Evolutionary conservation across 2,329 filamentous ascomycete genomes (phyloP).

Genomic region (Trichophyton verrucosum): DNA sequence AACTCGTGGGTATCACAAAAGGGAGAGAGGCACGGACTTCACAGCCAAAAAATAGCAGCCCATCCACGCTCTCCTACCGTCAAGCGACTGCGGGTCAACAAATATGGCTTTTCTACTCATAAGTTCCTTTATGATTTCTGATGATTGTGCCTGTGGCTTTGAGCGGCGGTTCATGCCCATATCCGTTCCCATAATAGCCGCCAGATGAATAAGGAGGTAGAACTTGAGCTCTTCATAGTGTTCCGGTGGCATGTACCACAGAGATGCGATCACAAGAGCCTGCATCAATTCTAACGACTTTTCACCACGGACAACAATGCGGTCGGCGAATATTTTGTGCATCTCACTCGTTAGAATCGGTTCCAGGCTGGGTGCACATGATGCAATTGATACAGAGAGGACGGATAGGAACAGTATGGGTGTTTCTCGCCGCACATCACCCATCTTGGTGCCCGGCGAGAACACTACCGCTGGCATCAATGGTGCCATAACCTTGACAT

Average conservation of each 20-base stretch:
- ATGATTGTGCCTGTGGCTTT: slow-evolving; percentile 23
- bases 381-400: slow-evolving; percentile 41
- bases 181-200: slow-evolving; percentile 70
- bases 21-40: slow-evolving; percentile 31
- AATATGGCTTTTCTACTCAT: slow-evolving; percentile 26
- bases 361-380: slow-evolving; percentile 45
- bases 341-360: slow-evolving; percentile 53
- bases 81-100: slow-evolving; percentile 41
- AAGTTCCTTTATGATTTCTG: slow-evolving; percentile 28
- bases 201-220: slow-evolving; percentile 73
- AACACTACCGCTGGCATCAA: slow-evolving; percentile 49
- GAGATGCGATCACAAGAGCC: slow-evolving; percentile 58
- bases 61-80: slow-evolving; percentile 48
- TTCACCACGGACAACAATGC: slow-evolving; percentile 60
- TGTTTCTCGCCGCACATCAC: slow-evolving; percentile 44
- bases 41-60: slow-evolving; percentile 50
- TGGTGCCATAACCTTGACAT: slow-evolving; percentile 41
- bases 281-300: slow-evolving; percentile 78
- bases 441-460: slow-evolving; percentile 41
- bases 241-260: slow-evolving; percentile 78
- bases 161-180: slow-evolving; percentile 57
- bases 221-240: slow-evolving; percentile 79
- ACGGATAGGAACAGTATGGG: slow-evolving; percentile 49
- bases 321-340: slow-evolving; percentile 61
- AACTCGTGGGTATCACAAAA: neutral